phyloP scores from a whole-genome alignment of 2,329 filamentous ascomycete genomes.

The Fusarium sp. region DNA sequence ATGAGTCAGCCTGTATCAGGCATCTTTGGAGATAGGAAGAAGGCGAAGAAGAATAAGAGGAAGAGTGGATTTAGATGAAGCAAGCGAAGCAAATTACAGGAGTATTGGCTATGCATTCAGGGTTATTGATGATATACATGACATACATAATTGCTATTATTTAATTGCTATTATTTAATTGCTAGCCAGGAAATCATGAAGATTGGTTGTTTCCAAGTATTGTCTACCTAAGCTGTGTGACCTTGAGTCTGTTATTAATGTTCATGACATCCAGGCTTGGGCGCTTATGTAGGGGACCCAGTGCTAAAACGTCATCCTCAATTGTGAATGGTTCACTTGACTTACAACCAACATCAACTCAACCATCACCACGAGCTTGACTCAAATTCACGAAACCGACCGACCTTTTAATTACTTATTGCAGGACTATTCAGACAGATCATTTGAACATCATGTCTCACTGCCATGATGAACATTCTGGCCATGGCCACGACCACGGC shows the following conservation, averaged over 20 bases:
- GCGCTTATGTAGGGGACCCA: slow-evolving; percentile 8
- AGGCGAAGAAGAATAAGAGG: slow-evolving; percentile 56
- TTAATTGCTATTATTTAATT: neutral
- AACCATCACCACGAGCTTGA: neutral
- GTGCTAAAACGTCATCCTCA: slow-evolving; percentile 34
- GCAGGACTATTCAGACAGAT: neutral
- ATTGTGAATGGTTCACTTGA: slow-evolving; percentile 14
- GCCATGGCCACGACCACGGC: slow-evolving; percentile 64
- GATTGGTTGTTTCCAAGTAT: neutral
- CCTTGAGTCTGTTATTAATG: neutral
- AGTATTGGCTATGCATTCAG: neutral
- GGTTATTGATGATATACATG: neutral
- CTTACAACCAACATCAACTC: slow-evolving; percentile 33
- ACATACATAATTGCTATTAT: neutral
- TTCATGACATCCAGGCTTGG: slow-evolving; percentile 12
- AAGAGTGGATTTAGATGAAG: slow-evolving; percentile 53
- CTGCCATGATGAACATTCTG: slow-evolving; percentile 61
- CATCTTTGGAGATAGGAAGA: slow-evolving; percentile 56
- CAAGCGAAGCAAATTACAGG: neutral
- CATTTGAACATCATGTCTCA: slow-evolving; percentile 50
- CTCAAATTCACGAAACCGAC: neutral
- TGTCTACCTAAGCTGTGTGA: neutral
- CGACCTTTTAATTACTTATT: neutral
- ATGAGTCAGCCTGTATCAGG: slow-evolving; percentile 60
- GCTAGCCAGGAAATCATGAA: neutral